Evolutionary conservation across 768 basidiomycete genomes (phyloP).

Genomic region (Leccinum fibrillosum): DNA sequence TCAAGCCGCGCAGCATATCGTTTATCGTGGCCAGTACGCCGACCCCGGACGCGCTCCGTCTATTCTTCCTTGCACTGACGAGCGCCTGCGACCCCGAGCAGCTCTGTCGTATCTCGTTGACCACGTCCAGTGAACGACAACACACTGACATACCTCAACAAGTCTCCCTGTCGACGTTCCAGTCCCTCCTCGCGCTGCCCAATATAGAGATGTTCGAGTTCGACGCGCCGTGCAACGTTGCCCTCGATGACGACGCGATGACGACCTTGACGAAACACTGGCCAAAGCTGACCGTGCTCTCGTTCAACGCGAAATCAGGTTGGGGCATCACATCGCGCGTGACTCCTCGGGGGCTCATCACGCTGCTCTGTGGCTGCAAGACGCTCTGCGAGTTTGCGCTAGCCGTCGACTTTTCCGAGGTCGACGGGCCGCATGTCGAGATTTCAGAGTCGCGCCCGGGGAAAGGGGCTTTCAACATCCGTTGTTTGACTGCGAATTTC

Average conservation of each 20-base stretch:
- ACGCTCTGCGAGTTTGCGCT: conserved; percentile 13
- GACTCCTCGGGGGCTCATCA: conserved; percentile 21
- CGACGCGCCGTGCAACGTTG: conserved; percentile 18
- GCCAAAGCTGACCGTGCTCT: conserved; percentile 13
- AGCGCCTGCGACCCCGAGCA: conserved; percentile 8
- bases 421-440: conserved; percentile 7
- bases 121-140: not conserved
- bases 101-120: conserved; percentile 10
- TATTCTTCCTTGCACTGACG: conserved; percentile 21
- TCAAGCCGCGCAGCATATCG: conserved; percentile 13
- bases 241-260: conserved; percentile 21
- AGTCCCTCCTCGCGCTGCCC: conserved; percentile 15
- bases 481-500: conserved; percentile 13
- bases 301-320: conserved; percentile 16
- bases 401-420: conserved; percentile 17
- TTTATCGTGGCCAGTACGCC: conserved; percentile 14
- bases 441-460: conserved; percentile 6
- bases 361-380: conserved; percentile 15
- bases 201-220: conserved; percentile 12
- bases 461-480: conserved; percentile 6
- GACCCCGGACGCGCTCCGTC: conserved; percentile 15
- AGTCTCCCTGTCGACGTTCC: conserved; percentile 15
- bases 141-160: not conserved
- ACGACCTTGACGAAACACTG: conserved; percentile 18
- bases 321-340: conserved; percentile 19